Evolutionary conservation across 768 basidiomycete genomes (phyloP), one percentile per base, ranked within the genome.

Genomic region (Tricholoma terreum): DNA sequence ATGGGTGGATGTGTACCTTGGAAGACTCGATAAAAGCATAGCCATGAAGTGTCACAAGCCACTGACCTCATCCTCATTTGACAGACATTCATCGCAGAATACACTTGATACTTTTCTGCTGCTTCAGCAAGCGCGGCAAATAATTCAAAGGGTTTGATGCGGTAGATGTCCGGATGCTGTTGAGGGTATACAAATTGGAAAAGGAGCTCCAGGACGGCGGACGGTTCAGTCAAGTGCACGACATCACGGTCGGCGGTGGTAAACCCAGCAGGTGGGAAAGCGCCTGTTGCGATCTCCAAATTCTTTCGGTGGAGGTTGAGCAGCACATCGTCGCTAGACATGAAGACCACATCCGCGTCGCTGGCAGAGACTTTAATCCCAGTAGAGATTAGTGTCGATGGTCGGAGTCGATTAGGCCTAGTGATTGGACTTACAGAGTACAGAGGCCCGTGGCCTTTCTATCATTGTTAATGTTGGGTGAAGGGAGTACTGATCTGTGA

Each of bases 21-120:
- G 1, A 6, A 42, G 19, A n/a, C 6, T 42, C 19, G 6, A 42
- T 6, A 42, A 21, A 6, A 21, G 17, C 4, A 42, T 21, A 35
- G 8, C 34, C 3, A 7, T 35, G 24, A 35, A 2, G 8, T 8
- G 12, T 50, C 24, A 50, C 35, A 15, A n/a, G 9, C 1, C 12
- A 59, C 43, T 15, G 22, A 69, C 66, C 60, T 65, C 66, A 71
- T 68, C 31, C 58, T 65, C 35, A 67, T 54, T 3, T 56, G 53
- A 40, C 69, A 69, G 19, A 64, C 55, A 49, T 67, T 62, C 50
- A 71, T 65, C 3, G 65, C 65, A 11, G 61, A 51, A 43, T 63
- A 70, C 1, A 70, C 67, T 51, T 70, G 66, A 38, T 73, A 73
- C 52, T 73, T 73, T 52, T 71, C 70, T 19, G 68, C 71, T 2